phyloP scores from a whole-genome alignment of 768 basidiomycete species.

The Tricholoma sp. region DNA sequence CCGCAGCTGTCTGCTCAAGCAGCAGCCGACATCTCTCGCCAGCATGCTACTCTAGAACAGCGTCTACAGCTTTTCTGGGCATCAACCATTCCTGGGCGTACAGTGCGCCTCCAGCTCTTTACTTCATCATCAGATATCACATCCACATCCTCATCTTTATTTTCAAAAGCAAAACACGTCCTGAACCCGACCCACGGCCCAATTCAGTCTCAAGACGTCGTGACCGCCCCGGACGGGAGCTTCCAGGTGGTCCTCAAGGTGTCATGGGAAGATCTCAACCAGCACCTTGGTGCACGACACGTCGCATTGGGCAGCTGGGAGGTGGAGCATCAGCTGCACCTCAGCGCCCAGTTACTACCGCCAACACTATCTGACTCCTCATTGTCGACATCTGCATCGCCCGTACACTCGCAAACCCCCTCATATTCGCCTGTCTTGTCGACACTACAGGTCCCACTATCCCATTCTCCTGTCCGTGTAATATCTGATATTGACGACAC shows the following conservation, averaged over 20 bases:
- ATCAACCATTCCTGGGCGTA: constrained; percentile 58
- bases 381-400: constrained; percentile 6
- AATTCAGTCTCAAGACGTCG: constrained; percentile 42
- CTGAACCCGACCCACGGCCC: constrained; percentile 31
- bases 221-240: constrained; percentile 64
- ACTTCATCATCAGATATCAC: constrained; percentile 27
- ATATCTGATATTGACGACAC: constrained; percentile 97
- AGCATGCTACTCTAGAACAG: constrained; percentile 72
- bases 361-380: not conserved
- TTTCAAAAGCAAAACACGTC: constrained; percentile 14
- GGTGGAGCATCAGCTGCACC: constrained; percentile 49
- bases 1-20: constrained; percentile 7
- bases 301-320: constrained; percentile 52
- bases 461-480: constrained; percentile 64
- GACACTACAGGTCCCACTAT: constrained; percentile 42
- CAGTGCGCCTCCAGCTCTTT: constrained; percentile 60
- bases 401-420: not conserved
- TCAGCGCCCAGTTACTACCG: constrained; percentile 50
- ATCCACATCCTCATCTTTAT: not conserved
- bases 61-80: constrained; percentile 82
- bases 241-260: constrained; percentile 64
- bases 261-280: constrained; percentile 63
- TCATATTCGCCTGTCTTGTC: constrained; percentile 9
- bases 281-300: constrained; percentile 51
- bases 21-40: constrained; percentile 32